Conservation (phyloP, 768 basidiomycete species). For the Suillus subalutaceus region DNA sequence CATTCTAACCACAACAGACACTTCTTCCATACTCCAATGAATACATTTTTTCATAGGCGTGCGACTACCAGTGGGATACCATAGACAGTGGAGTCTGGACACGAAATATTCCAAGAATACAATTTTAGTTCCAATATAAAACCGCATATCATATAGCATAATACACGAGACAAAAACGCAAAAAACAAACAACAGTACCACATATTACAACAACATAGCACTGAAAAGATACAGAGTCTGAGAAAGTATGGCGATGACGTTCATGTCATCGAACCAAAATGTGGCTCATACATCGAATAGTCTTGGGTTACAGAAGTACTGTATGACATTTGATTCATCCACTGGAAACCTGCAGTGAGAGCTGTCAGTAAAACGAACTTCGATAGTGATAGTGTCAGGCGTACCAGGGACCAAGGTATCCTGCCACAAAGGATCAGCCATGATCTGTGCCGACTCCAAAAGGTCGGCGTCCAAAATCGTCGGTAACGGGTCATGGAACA, state of each 20-base stretch:
- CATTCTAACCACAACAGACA: too few relatives aligned
- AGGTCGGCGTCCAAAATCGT: slow-evolving; percentile 63
- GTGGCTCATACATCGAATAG: slow-evolving; percentile 29
- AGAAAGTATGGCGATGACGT: neutral
- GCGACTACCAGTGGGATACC: neutral
- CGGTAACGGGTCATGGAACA: slow-evolving; percentile 48
- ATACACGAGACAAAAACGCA: slow-evolving; percentile 6
- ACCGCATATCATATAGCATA: neutral
- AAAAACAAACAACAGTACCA: slow-evolving; percentile 3
- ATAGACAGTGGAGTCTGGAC: neutral
- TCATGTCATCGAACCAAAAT: slow-evolving; percentile 20
- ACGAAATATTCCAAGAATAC: neutral
- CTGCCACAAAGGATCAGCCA: slow-evolving; percentile 60
- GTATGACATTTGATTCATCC: slow-evolving; percentile 33
- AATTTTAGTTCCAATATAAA: neutral
- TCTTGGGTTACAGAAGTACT: slow-evolving; percentile 24
- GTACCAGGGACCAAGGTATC: slow-evolving; percentile 58
- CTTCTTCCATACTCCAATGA: too few relatives aligned
- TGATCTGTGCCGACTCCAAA: slow-evolving; percentile 61
- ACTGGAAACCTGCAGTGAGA: slow-evolving; percentile 34
- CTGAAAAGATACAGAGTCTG: neutral
- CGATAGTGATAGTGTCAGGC: slow-evolving; percentile 19
- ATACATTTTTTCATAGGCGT: neutral
- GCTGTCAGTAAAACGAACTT: neutral
- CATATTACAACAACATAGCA: slow-evolving; percentile 8